Evolutionary conservation across 805 yeast species (phyloP), one percentile per base, ranked within the genome.

Genomic region (Yueomyces sinensis): DNA sequence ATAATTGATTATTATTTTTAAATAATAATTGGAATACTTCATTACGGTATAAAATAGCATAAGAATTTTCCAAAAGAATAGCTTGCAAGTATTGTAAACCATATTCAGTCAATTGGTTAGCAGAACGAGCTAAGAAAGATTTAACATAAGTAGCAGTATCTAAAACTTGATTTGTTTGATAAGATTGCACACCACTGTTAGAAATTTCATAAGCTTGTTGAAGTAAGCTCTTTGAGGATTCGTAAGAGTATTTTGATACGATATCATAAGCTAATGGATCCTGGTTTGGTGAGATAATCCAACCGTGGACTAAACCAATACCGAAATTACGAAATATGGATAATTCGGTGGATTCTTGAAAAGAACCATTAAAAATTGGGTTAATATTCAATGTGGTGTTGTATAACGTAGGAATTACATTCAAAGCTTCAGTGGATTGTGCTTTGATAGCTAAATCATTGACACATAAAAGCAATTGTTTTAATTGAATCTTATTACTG

Each of bases 1-100:
- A 84, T 23, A 89, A 60, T 36, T 65, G 65, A 20, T 63, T 63
- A 29, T 56, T 58, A 14, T 52, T 55, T 47, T 76, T 76, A 37
- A 56, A 69, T 9, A 87, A 51, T 0, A 95, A 83, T 42, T 70
- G 70, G 56, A 82, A 89, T 54, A 86, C 95, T 54, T 91, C 87
- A 56, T 91, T 89, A 49, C 96, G 68, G 61, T 87, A 91, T 41
- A 89, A 70, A 0, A 89, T 74, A 1, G 76, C 71, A 36, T 76
- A 65, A 5, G 76, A 68, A 29, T 75, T 75, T 13, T 67, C 65
- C 1, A 55, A 49, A 19, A 82, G 50, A 3, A 63, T 47, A 5
- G 57, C 52, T 39, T 61, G 59, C 41, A 82, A 52, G 34, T 59
- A 59, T 1, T 50, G 37, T 13, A 82, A 52, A 0, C 98, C 98